Base-by-base conservation (phyloP, 768 basidiomycete species). In the Galerina marginata region DNA sequence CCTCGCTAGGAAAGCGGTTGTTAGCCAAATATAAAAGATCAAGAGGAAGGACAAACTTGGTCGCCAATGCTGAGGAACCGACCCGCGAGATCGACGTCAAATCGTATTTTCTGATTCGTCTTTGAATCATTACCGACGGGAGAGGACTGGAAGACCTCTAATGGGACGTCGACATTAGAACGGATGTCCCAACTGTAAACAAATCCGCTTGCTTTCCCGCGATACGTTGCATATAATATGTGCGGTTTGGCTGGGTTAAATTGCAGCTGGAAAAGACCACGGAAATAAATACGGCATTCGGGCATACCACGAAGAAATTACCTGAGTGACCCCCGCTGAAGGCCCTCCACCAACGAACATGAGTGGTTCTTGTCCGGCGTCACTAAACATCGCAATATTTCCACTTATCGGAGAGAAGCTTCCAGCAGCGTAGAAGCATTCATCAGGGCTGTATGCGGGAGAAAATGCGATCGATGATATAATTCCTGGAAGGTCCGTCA, bases 101-200 rank as follows among this genome's bases (percentile, higher is more conserved):
- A 96, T n/a, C 76, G 72, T 25, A 88, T 76, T 62, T 85, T 85
- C 72, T 97, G 96, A 69, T 96, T 95, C 20, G 91, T 90, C 49
- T 57, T 66, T 9, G 59, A 54, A 52, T 36, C 36, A 7, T 44
- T n/a, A 42, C 59, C 44, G 23, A 23, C 38, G 1, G 23, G 45
- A 23, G 47, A 54, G 2, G 55, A 33, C 14, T 65, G 61, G 56
- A 77, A 84, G 49, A 80, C 69, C 33, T 75, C 71, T 15, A 84
- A 53, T 43, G 86, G 81, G 15, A 64, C 20, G 52, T 75, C 72
- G 33, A 82, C 67, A 71, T 89, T 81, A 2, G 83, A 77, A 0
- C 95, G 84, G 5, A 95, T 71, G 70, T 97, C 96, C 90, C 92
- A 97, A 56, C 84, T 79, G 67, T 88, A 89, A 23, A 96, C 80